phyloP scores from a whole-genome alignment of 257 asterid genomes.

The Solanum tarijense region DNA sequence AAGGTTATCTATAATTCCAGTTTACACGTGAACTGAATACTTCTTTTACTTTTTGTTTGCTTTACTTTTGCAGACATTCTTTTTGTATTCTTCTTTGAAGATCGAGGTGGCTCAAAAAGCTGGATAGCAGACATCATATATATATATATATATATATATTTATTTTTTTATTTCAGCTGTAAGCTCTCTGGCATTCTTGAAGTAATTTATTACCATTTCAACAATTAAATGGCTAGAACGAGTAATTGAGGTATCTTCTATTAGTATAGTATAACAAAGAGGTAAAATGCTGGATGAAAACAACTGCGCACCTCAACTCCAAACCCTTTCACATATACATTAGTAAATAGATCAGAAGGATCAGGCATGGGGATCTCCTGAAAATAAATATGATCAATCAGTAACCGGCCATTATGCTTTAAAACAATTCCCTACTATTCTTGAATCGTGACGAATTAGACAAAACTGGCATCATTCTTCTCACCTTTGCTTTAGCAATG shows the following conservation, averaged over 20 bases:
- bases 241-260: neutral
- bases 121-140: neutral
- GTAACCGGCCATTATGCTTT: neutral
- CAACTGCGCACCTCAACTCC: constrained; percentile 66
- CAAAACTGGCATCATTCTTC: constrained; percentile 1
- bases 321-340: constrained; percentile 62
- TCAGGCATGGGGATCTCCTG: constrained; percentile 94
- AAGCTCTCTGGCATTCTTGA: neutral
- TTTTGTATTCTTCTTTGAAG: neutral
- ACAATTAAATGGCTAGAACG: neutral
- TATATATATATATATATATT: no score
- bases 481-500: constrained; percentile 96
- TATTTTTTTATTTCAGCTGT: neutral
- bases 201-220: neutral
- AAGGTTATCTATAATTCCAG: neutral
- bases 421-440: neutral
- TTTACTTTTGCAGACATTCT: neutral
- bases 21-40: neutral
- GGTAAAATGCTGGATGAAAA: neutral
- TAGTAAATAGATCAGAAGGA: constrained; percentile 79
- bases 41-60: neutral
- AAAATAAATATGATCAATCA: constrained; percentile 12
- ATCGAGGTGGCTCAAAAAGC: neutral
- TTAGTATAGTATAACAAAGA: neutral
- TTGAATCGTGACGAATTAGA: neutral